phyloP scores from a whole-genome alignment of 352 stramenopile species.

The Globisporangium recalcitrans region DNA sequence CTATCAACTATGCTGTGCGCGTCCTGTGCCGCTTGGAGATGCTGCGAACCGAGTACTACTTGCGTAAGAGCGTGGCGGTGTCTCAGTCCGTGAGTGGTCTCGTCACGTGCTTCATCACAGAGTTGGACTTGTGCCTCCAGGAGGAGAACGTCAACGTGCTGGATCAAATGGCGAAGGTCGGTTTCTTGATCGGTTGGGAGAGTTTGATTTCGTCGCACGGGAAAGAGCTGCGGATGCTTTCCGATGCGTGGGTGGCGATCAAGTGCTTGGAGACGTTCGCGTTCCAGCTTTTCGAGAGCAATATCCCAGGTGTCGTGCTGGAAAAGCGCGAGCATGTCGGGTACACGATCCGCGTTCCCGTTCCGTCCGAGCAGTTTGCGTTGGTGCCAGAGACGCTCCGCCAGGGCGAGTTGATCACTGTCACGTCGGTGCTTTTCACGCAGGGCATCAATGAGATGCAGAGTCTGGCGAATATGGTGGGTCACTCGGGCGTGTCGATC shows the following conservation, averaged over 20 bases:
- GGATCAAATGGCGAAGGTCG: constrained; percentile 62
- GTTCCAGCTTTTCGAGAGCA: constrained; percentile 63
- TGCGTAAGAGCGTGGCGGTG: constrained; percentile 77
- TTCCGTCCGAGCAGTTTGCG: constrained; percentile 38
- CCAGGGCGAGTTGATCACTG: constrained; percentile 48
- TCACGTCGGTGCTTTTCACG: constrained; percentile 81
- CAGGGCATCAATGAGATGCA: constrained; percentile 94
- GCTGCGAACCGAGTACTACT: constrained; percentile 71
- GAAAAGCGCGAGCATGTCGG: constrained; percentile 54
- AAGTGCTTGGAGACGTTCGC: constrained; percentile 84
- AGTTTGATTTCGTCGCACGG: constrained; percentile 93
- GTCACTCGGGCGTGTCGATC: constrained; percentile 72
- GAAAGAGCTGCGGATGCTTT: constrained; percentile 95
- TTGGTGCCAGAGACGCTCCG: constrained; percentile 48
- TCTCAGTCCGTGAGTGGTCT: constrained; percentile 81
- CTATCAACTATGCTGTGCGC: constrained; percentile 52
- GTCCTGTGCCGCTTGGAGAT: constrained; percentile 69
- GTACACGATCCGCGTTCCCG: constrained; percentile 62
- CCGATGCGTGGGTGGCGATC: constrained; percentile 86
- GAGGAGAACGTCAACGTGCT: constrained; percentile 54
- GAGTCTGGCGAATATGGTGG: constrained; percentile 87
- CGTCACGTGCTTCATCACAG: constrained; percentile 72
- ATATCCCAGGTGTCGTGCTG: constrained; percentile 43
- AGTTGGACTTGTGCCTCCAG: constrained; percentile 71
- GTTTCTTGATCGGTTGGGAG: constrained; percentile 92